A percentile compares a stretch with the other conserved stretches of the same genome.
Conservation (phyloP, 371 early-diverging fungal genomes). For the Sporodiniella umbellata region DNA sequence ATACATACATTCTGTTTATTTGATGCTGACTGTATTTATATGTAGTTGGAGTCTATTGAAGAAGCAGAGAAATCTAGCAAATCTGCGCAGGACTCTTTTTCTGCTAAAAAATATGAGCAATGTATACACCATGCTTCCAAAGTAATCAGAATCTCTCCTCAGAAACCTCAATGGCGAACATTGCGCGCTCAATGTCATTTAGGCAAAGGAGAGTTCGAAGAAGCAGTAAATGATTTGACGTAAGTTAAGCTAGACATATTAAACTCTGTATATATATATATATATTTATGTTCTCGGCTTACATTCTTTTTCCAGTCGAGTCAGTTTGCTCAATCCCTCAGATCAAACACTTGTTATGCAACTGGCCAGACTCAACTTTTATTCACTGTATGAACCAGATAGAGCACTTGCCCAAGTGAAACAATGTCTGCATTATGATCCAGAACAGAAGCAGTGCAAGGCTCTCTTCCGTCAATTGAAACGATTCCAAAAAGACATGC, state of each 20-base stretch:
- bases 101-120: constrained; percentile 49
- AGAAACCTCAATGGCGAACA: constrained; percentile 54
- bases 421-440: constrained; percentile 86
- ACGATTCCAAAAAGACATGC: constrained; percentile 72
- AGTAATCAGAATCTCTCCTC: constrained; percentile 60
- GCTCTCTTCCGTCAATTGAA: constrained; percentile 68
- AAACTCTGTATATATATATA: too few species aligned
- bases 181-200: constrained; percentile 74
- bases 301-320: too few species aligned
- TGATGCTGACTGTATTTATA: too few species aligned
- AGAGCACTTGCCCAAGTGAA: constrained; percentile 71
- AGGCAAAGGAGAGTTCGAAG: constrained; percentile 71
- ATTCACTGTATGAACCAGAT: constrained; percentile 64
- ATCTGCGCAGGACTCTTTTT: constrained; percentile 42
- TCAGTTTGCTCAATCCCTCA: constrained; percentile 68
- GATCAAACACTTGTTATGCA: constrained; percentile 55
- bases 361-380: constrained; percentile 75
- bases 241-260: too few species aligned
- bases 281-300: too few species aligned
- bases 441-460: constrained; percentile 87
- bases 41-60: constrained; percentile 23
- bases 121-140: constrained; percentile 61
- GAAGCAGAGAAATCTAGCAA: constrained; percentile 36
- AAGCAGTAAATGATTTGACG: constrained; percentile 80
- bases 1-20: too few species aligned